phyloP scores from a whole-genome alignment of 2,329 filamentous ascomycete species.

The Pleomassaria siparia region DNA sequence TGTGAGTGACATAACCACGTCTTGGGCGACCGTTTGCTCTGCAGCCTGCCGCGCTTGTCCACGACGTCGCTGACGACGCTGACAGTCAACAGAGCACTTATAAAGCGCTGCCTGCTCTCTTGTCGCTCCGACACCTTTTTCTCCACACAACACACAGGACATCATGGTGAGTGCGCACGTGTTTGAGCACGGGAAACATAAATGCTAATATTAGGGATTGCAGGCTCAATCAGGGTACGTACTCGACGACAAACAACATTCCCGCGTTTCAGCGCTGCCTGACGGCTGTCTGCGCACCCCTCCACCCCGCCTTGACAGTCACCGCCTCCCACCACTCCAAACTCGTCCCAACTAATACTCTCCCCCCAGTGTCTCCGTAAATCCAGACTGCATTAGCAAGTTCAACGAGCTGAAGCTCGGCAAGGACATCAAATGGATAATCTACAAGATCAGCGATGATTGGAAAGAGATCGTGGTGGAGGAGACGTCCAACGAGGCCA shows the following conservation, averaged over 20 bases:
- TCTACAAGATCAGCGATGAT: constrained; percentile 85
- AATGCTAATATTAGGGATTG: constrained; percentile 18
- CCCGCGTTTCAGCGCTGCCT: constrained; percentile 4
- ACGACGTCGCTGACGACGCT: constrained; percentile 39
- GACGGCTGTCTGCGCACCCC: constrained; percentile 8
- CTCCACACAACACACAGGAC: constrained; percentile 22
- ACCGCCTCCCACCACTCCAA: not conserved
- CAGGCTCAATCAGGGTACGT: constrained; percentile 51
- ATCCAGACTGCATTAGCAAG: constrained; percentile 66
- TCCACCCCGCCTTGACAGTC: constrained; percentile 7
- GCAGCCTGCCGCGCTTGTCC: constrained; percentile 9
- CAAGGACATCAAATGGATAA: constrained; percentile 78
- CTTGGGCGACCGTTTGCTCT: constrained; percentile 19
- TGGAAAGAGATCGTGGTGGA: constrained; percentile 81
- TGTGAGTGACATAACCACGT: constrained; percentile 24
- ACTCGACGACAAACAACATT: constrained; percentile 10
- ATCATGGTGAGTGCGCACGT: constrained; percentile 37
- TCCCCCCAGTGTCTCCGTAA: constrained; percentile 65
- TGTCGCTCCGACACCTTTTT: constrained; percentile 14
- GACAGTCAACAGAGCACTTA: constrained; percentile 37
- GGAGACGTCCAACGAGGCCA: constrained; percentile 65
- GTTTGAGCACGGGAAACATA: not conserved
- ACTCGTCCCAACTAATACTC: constrained; percentile 22
- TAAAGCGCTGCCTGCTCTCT: constrained; percentile 33
- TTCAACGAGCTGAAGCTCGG: constrained; percentile 84